phyloP scores from a whole-genome alignment of 2,329 filamentous ascomycete genomes.

The Sporothrix brunneoviolacea region DNA sequence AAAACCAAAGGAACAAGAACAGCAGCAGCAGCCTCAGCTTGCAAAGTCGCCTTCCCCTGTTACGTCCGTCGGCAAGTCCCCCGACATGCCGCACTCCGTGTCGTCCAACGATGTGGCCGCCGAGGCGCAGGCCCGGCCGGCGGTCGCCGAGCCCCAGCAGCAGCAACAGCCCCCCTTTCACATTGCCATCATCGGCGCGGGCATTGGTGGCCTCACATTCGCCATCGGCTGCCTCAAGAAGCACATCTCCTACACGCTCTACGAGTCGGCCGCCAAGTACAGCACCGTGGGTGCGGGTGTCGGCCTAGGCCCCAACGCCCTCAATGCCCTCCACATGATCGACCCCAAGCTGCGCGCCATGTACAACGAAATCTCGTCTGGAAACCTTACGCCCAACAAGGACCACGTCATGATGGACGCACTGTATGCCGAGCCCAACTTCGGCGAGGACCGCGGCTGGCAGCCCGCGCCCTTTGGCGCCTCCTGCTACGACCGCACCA shows the following conservation, averaged over 20 bases:
- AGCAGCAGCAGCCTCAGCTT: not conserved
- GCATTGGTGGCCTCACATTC: constrained; percentile 32
- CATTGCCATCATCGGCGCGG: constrained; percentile 34
- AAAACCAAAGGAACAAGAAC: not conserved
- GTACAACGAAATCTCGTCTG: constrained; percentile 33
- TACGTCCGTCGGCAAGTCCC: not conserved
- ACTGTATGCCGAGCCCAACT: constrained; percentile 32
- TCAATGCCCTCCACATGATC: constrained; percentile 20
- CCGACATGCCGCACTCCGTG: constrained; percentile 6
- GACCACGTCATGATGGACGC: constrained; percentile 36
- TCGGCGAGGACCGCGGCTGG: constrained; percentile 32
- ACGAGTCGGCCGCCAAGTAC: constrained; percentile 28
- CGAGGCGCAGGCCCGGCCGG: not conserved
- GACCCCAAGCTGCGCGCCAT: constrained; percentile 20
- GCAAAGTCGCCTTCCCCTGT: not conserved
- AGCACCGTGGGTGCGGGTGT: constrained; percentile 33
- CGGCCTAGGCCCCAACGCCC: constrained; percentile 29
- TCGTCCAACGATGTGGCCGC: not conserved
- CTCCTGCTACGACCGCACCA: constrained; percentile 31
- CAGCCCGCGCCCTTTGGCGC: constrained; percentile 31
- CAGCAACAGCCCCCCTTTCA: constrained; percentile 29
- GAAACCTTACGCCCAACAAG: constrained; percentile 31
- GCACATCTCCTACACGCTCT: constrained; percentile 27
- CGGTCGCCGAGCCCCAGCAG: too few species aligned
- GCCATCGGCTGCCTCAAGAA: constrained; percentile 28